A percentile compares a stretch with the other conserved stretches of the same genome.
Evolutionary conservation across 345 rosid species (phyloP).

Genomic region (Salix viminalis): DNA sequence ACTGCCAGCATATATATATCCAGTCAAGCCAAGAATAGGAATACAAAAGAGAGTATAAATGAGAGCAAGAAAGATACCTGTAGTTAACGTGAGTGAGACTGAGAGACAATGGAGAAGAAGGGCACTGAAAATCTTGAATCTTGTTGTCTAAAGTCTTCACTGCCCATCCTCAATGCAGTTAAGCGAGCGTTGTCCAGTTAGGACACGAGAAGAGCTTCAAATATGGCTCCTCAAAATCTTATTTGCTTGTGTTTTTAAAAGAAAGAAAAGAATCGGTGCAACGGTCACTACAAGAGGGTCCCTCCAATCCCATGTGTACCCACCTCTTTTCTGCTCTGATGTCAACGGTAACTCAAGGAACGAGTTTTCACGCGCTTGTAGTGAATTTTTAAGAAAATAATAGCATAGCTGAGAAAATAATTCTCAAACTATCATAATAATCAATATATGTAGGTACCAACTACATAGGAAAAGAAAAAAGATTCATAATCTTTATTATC

Average conservation of each 20-base stretch:
- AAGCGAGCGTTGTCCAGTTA: background rate
- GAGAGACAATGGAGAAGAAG: background rate
- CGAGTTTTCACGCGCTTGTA: background rate
- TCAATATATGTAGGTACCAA: too few species aligned
- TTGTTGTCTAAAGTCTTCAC: background rate
- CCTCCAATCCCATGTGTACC: too few species aligned
- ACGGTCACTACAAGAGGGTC: background rate
- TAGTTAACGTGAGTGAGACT: background rate
- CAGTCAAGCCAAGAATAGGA: background rate
- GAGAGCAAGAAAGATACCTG: background rate
- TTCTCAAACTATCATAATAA: too few species aligned
- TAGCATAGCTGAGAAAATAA: too few species aligned
- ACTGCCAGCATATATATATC: background rate
- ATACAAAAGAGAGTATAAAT: background rate
- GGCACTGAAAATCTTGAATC: background rate
- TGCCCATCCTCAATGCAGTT: background rate
- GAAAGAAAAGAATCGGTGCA: background rate
- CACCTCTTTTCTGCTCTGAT: background rate
- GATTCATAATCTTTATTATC: too few species aligned
- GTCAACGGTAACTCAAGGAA: background rate
- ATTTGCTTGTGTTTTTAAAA: background rate
- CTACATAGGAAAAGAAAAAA: too few species aligned
- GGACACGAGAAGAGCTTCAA: background rate
- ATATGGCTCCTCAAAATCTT: background rate
- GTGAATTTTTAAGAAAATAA: too few species aligned